Evolutionary conservation across 177 flowering plant genomes (phyloP), one percentile per base, ranked within the genome.

Genomic region (Vitis hybrid): DNA sequence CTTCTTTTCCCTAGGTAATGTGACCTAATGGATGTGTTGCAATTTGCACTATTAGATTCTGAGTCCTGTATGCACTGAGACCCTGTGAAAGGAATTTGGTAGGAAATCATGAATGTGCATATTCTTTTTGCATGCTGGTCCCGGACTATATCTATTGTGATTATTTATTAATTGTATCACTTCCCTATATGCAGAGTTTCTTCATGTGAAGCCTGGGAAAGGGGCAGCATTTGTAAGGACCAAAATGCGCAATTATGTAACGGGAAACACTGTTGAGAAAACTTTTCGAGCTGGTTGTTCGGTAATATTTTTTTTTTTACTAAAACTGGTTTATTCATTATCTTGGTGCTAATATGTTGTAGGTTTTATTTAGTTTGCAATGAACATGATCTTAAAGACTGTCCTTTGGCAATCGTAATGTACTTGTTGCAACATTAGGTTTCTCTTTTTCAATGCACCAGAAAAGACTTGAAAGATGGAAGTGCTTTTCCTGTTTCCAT

Each of bases 191-290:
- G 72, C 66, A 93, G 99, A 93, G 80, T 96, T 96, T 87, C 95
- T 96, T 77, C 99, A 96, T 79, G 99, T 96, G 72, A 96, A 96
- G 73, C 99, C 98, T 73, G 99, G 99, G 62, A 96, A 93, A 77
- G 99, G 99, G 62, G 99, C 99, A 11, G 98, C 99, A 3, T 96
- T 90, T 82, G 98, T 96, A 65, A 88, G 99, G 83, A 96, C 98
- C 71, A 96, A 92, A 62, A 77, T 96, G 74, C 80, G 88, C 10
- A 95, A 95, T 78, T 90, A 84, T 68, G 66, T 95, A 10, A 85
- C 93, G 1, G 97, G 98, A 67, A 95, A 88, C 80, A 85, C 86
- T 6, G 93, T 96, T 35, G 98, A 96, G 71, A 96, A 91, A 75
- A 96, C 97, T 35, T 93, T 96, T 79, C 89, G 99, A 63, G 99